Percentiles rank a stretch among this genome's conserved stretches.
phyloP scores from a whole-genome alignment of 2,329 filamentous ascomycete species.

The Cladosporium sp. region DNA sequence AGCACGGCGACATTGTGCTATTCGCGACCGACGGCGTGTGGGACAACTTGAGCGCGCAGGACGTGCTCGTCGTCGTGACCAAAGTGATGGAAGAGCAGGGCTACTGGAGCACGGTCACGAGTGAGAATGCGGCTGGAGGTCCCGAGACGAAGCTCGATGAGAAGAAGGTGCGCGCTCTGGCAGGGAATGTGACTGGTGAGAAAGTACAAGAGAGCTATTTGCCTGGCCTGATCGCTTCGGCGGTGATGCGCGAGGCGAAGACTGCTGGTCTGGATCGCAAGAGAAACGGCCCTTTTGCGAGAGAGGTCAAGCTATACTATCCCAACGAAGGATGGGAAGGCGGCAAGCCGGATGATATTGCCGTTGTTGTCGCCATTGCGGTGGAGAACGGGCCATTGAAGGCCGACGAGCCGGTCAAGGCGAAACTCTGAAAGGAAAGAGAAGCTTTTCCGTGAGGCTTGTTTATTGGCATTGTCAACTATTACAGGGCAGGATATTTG shows the following conservation, averaged over 20 bases:
- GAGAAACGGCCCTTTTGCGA: conserved; percentile 89
- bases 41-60: conserved; percentile 91
- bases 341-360: conserved; percentile 95
- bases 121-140: conserved; percentile 29
- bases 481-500: not conserved
- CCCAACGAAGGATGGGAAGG: conserved; percentile 85
- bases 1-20: conserved; percentile 90
- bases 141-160: conserved; percentile 37
- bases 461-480: not conserved
- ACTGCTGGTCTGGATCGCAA: conserved; percentile 78
- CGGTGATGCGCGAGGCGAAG: conserved; percentile 81
- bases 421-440: conserved; percentile 32
- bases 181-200: conserved; percentile 26
- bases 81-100: conserved; percentile 62
- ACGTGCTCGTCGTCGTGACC: conserved; percentile 77
- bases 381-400: conserved; percentile 58
- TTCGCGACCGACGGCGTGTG: conserved; percentile 94
- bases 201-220: conserved; percentile 56
- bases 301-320: conserved; percentile 85
- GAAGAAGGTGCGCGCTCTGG: conserved; percentile 29
- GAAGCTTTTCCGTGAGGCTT: not conserved
- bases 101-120: conserved; percentile 35
- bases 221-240: conserved; percentile 76
- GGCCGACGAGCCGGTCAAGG: conserved; percentile 34
- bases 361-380: conserved; percentile 77